These are phyloP conservation scores for Oligophagozyma castellii DNA, from an alignment of 1,139 yeast species.

Conservation along the genomic window DNA sequence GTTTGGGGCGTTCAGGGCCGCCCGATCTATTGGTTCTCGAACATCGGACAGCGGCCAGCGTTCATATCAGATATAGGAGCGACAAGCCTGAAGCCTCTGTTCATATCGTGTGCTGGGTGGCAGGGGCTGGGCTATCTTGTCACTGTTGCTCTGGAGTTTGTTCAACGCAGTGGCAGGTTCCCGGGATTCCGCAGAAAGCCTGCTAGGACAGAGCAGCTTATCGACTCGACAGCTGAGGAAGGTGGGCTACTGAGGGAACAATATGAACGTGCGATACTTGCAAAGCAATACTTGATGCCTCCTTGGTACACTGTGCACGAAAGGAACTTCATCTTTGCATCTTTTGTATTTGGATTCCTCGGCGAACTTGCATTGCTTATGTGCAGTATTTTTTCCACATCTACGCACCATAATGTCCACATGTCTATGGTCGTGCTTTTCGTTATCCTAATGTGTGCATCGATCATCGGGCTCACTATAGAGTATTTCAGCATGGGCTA, in stretches of 20 bases:
- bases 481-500: slow-evolving; percentile 52
- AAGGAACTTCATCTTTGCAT: slow-evolving; percentile 25
- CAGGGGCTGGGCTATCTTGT: slow-evolving; percentile 69
- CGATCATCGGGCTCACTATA: slow-evolving; percentile 45
- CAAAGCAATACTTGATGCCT: slow-evolving; percentile 19
- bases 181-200: slow-evolving; percentile 6
- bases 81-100: slow-evolving; percentile 67
- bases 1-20: slow-evolving; percentile 73
- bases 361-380: slow-evolving; percentile 72
- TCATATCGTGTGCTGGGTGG: slow-evolving; percentile 62
- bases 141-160: slow-evolving; percentile 30
- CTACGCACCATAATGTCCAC: slow-evolving; percentile 46
- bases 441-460: slow-evolving; percentile 51
- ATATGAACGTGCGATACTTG: slow-evolving; percentile 1
- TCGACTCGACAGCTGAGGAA: slow-evolving; percentile 2
- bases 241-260: slow-evolving; percentile 1
- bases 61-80: slow-evolving; percentile 83
- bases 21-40: slow-evolving; percentile 52
- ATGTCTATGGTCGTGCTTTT: slow-evolving; percentile 59
- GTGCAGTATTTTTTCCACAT: slow-evolving; percentile 64
- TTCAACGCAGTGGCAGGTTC: slow-evolving; percentile 13
- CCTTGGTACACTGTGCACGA: slow-evolving; percentile 28
- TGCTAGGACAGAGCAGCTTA: slow-evolving; percentile 7
- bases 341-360: slow-evolving; percentile 31
- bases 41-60: slow-evolving; percentile 38